A percentile compares a stretch with the other conserved stretches of the same genome.
Conservation (phyloP, 1,284 basidiomycete genomes). For the Apiotrichum brassicae region DNA sequence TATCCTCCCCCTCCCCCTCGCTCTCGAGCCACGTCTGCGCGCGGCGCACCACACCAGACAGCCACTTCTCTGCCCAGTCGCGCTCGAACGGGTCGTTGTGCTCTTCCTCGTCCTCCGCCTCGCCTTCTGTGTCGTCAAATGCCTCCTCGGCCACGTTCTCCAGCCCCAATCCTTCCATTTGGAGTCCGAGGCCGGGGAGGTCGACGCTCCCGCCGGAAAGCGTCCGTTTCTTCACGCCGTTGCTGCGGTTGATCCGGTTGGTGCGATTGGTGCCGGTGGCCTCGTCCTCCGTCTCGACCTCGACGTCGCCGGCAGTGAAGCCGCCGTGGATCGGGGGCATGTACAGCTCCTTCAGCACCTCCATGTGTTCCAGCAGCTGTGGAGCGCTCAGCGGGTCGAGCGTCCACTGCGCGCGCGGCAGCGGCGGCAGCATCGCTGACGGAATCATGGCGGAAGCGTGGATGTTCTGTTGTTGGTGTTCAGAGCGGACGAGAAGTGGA, state of each 20-base stretch:
- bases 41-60: conserved; percentile 39
- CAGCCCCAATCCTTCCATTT: conserved; percentile 32
- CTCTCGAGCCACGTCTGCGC: conserved; percentile 33
- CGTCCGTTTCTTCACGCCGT: conserved; percentile 13
- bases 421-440: conserved; percentile 31
- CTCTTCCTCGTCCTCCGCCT: conserved; percentile 9
- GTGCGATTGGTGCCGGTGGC: background rate
- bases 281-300: conserved; percentile 5
- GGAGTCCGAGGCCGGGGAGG: conserved; percentile 19
- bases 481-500: too few species aligned
- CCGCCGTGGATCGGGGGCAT: conserved; percentile 44
- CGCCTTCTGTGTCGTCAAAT: conserved; percentile 11
- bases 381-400: conserved; percentile 25
- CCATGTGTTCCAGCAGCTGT: conserved; percentile 32
- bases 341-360: conserved; percentile 33
- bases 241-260: too few species aligned
- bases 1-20: background rate
- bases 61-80: conserved; percentile 47
- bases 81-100: conserved; percentile 39
- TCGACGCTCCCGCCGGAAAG: conserved; percentile 20
- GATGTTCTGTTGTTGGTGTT: too few species aligned
- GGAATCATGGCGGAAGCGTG: conserved; percentile 17
- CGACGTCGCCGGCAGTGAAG: conserved; percentile 26
- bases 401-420: conserved; percentile 33
- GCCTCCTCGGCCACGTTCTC: conserved; percentile 7